Evolutionary conservation across 345 rosid genomes (phyloP), one percentile per base, ranked within the genome.

Genomic region (Capsella bursapastoris): DNA sequence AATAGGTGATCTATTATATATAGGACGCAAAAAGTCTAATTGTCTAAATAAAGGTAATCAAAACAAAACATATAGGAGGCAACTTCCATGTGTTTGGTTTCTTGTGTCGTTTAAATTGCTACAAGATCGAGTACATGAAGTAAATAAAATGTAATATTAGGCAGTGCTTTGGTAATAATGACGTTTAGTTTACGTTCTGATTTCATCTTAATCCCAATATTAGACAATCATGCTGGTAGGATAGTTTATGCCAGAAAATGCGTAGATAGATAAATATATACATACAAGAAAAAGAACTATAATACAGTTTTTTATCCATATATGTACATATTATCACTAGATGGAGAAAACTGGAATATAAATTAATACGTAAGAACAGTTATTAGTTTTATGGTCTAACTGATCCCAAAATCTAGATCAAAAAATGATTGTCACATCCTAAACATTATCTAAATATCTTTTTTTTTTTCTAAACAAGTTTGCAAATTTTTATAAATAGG

Each of bases 11-110:
- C 22, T 18, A 18, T 18, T 18, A 18, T 18, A 18, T 18, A 18
- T 18, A 18, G 25, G 2, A 22, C 25, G 25, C 25, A 22, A 22
- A 22, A 22, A 22, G 25, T 22, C 25, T 22, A 22, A 22, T 22
- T 22, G 7, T 44, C 53, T 4, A 25, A 63, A 44, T 3, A 44
- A 44, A 44, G 25, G 28, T 44, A 44, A 63, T 3, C 38, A 28
- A 62, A 63, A 63, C 38, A 44, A 62, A 44, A 63, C 53, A 63
- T 13, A 5, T 28, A 28, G 52, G 67, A 27, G 67, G 67, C 67
- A 63, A 27, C 13, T 44, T 63, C 25, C 52, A 44, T 63, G 38
- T 63, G 38, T 63, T 44, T 44, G 52, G 38, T 63, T 43, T 63
- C 67, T 27, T 63, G 22, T 62, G 67, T 63, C 52, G 67, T 63